Evolutionary conservation across 331 rosid genomes (phyloP).

Genomic region (Acacia concinna): DNA sequence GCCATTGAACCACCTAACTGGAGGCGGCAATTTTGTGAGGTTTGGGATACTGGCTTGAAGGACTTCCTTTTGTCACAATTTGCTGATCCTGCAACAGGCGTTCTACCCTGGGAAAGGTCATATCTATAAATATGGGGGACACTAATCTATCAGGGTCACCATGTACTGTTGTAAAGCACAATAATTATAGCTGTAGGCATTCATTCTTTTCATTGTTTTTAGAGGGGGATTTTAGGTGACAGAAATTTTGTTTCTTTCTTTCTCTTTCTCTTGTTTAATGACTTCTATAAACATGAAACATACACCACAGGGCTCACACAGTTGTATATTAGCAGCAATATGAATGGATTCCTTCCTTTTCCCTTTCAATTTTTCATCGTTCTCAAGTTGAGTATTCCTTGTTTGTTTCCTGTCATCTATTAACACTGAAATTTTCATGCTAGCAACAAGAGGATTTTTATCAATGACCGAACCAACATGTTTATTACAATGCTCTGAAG

Average conservation of each 20-base stretch:
- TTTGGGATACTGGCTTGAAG: constrained; percentile 70
- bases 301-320: constrained; percentile 18
- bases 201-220: constrained; percentile 38
- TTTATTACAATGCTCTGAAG: not conserved
- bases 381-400: not conserved
- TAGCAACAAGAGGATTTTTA: not conserved
- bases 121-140: constrained; percentile 17
- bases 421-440: not conserved
- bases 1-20: constrained; percentile 69
- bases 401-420: constrained; percentile 5
- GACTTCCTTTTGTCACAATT: constrained; percentile 53
- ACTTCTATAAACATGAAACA: constrained; percentile 4
- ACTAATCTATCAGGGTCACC: constrained; percentile 29
- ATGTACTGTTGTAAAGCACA: constrained; percentile 40
- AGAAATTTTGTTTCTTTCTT: constrained; percentile 20
- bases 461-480: not conserved
- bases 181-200: constrained; percentile 35
- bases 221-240: not conserved
- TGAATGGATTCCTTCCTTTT: constrained; percentile 11
- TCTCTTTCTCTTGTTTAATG: not conserved
- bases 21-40: constrained; percentile 65
- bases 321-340: constrained; percentile 22
- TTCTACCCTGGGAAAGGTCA: constrained; percentile 62
- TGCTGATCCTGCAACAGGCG: constrained; percentile 54
- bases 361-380: not conserved